Conservation (phyloP, 129 eudicot genomes). For the Heracleum sosnowskyi region DNA sequence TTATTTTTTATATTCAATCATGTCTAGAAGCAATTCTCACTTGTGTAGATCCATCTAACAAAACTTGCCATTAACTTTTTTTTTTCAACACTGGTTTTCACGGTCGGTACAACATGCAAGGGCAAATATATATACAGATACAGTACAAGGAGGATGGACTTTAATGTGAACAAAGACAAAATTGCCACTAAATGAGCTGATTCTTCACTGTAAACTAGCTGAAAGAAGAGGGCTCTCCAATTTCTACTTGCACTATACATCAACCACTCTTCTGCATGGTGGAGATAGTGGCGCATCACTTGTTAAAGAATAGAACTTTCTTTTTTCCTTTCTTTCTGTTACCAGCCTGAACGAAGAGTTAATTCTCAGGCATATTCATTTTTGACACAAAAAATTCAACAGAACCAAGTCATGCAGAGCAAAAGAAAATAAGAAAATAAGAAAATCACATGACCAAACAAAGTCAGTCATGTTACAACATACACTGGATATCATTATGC, state of each 20-base stretch:
- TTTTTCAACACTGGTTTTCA: background rate
- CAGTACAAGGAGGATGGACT: background rate
- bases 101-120: background rate
- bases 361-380: background rate
- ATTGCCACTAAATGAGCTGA: background rate
- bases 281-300: background rate
- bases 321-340: constrained; percentile 7
- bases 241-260: constrained; percentile 1
- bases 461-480: background rate
- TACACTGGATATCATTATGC: background rate
- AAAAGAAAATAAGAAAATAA: background rate
- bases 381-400: background rate
- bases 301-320: background rate
- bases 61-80: background rate
- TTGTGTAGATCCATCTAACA: background rate
- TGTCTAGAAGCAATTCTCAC: background rate
- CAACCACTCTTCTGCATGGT: background rate
- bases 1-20: background rate
- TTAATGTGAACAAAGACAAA: background rate
- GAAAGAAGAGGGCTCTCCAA: background rate
- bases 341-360: constrained; percentile 2
- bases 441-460: background rate
- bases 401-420: background rate
- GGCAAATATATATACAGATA: background rate
- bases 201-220: background rate